These are phyloP conservation scores for Pseudogymnoascus sp. DNA, from an alignment of 2,329 filamentous ascomycete species.

Conservation along the genomic window DNA sequence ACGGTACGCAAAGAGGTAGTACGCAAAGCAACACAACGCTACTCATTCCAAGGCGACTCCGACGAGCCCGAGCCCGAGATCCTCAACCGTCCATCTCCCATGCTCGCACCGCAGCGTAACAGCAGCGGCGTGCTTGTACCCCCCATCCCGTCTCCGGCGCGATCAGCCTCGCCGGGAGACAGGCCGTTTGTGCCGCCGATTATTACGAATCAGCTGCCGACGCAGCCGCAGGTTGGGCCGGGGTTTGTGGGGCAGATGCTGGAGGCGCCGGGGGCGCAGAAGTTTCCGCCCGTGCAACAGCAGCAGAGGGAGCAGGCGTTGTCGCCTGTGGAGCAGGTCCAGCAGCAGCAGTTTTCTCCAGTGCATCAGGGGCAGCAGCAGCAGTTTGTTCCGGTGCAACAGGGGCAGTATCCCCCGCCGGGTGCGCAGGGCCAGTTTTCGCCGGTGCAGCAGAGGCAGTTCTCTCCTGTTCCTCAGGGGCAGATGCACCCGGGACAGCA, in stretches of 20 bases:
- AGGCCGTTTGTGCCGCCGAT: not conserved
- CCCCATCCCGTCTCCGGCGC: not conserved
- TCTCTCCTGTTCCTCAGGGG: not conserved
- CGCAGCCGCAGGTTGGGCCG: not conserved
- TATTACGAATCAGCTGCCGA: not conserved
- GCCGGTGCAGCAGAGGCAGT: not conserved
- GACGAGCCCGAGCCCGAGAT: not conserved
- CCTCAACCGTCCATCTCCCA: not conserved
- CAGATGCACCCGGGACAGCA: not conserved
- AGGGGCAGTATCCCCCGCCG: not conserved
- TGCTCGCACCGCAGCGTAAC: not conserved
- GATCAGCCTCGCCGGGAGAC: not conserved
- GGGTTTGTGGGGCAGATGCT: not conserved
- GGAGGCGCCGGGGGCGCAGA: not conserved
- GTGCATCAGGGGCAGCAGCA: not conserved
- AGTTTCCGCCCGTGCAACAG: not conserved
- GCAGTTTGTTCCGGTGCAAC: not conserved
- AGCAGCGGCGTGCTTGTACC: not conserved
- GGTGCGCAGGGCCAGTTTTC: not conserved
- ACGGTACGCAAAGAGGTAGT: not conserved
- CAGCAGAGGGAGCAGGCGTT: not conserved
- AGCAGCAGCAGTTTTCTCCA: not conserved
- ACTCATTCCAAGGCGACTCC: not conserved
- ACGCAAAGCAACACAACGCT: not conserved
- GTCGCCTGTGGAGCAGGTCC: not conserved